Evolutionary conservation across 129 eudicot species (phyloP).

Genomic region (Tagetes patula): DNA sequence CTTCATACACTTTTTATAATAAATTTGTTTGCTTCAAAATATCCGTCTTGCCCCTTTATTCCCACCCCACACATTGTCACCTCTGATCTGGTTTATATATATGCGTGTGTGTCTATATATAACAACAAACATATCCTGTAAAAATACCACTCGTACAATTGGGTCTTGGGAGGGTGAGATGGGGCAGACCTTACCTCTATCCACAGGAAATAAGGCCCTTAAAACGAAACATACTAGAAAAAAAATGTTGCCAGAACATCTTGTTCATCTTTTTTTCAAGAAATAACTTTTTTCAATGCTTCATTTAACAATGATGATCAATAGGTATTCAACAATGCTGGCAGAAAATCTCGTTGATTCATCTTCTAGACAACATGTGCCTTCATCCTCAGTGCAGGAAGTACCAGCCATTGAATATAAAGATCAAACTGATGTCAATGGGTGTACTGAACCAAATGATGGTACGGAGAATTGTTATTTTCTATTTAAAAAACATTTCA

Average conservation of each 20-base stretch:
- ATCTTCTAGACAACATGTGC: conserved; percentile 39
- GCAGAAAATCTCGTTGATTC: conserved; percentile 89
- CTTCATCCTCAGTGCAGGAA: conserved; percentile 37
- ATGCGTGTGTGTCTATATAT: background rate
- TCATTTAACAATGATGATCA: conserved; percentile 17
- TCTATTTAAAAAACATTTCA: background rate
- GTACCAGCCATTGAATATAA: conserved; percentile 40
- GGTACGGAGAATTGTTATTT: conserved; percentile 33
- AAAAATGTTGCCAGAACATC: too few relatives aligned
- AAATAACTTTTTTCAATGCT: background rate
- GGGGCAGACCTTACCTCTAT: too few relatives aligned
- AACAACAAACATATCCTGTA: too few relatives aligned
- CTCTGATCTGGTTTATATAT: background rate
- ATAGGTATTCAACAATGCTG: conserved; percentile 96
- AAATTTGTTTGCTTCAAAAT: background rate
- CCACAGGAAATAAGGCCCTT: too few relatives aligned
- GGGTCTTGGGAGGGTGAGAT: too few relatives aligned
- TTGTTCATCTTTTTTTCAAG: background rate
- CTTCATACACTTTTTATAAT: background rate
- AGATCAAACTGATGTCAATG: conserved; percentile 39
- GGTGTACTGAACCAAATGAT: conserved; percentile 34
- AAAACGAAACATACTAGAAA: too few relatives aligned
- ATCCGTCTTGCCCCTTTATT: background rate
- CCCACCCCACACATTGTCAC: background rate
- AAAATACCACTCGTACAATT: too few relatives aligned